Evolutionary conservation across 768 basidiomycete genomes (phyloP).

Genomic region (Coprinopsis sp.): DNA sequence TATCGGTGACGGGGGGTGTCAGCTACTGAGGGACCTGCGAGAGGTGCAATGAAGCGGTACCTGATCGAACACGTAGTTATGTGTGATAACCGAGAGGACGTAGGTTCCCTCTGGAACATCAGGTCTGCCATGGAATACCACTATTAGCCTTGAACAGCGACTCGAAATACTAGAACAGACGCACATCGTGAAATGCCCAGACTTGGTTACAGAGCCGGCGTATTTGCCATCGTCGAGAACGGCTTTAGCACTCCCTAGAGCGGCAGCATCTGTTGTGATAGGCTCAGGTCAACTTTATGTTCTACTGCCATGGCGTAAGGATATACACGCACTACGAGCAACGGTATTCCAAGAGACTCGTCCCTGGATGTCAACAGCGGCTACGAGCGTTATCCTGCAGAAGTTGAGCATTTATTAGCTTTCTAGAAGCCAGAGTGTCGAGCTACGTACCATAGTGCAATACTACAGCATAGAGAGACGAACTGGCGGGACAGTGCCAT

Average conservation of each 20-base stretch:
- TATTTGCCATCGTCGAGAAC: slow-evolving; percentile 55
- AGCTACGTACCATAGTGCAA: slow-evolving; percentile 25
- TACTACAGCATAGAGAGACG: slow-evolving; percentile 13
- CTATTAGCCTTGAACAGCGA: not conserved
- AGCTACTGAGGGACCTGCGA: not conserved
- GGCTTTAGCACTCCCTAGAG: slow-evolving; percentile 54
- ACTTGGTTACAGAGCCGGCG: slow-evolving; percentile 46
- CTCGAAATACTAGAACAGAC: slow-evolving; percentile 16
- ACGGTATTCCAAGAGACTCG: slow-evolving; percentile 67
- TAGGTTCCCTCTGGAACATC: slow-evolving; percentile 68
- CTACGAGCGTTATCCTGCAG: slow-evolving; percentile 26
- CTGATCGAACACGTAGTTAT: slow-evolving; percentile 68
- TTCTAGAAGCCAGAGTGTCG: not conserved
- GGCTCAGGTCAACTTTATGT: slow-evolving; percentile 3
- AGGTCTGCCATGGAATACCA: slow-evolving; percentile 37
- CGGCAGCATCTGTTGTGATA: slow-evolving; percentile 23
- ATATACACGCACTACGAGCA: slow-evolving; percentile 48
- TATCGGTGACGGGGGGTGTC: slow-evolving; percentile 23
- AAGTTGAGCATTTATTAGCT: not conserved
- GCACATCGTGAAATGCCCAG: slow-evolving; percentile 68
- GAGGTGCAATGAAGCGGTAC: slow-evolving; percentile 29
- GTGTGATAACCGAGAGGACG: slow-evolving; percentile 60
- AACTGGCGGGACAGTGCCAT: slow-evolving; percentile 18
- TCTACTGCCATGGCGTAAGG: not conserved
- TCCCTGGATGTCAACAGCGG: slow-evolving; percentile 56